These are phyloP conservation scores for Triangularia setosa DNA, from an alignment of 2,329 filamentous ascomycete genomes.

Conservation along the genomic window DNA sequence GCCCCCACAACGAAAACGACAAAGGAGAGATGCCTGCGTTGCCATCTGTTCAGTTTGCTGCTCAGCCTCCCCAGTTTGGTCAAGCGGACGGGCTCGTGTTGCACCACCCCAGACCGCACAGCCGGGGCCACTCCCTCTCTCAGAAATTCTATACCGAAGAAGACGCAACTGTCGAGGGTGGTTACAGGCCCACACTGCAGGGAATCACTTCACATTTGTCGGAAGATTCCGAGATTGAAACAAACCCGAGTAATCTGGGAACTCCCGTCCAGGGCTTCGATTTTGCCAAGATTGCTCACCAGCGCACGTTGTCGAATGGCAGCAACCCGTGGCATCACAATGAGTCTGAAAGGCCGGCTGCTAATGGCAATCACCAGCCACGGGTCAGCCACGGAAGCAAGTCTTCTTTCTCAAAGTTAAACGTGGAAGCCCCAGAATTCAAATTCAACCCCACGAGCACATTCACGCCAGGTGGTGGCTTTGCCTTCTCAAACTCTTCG, in stretches of 20 bases:
- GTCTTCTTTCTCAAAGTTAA: constrained; percentile 72
- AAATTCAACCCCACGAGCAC: constrained; percentile 61
- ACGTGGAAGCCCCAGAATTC: constrained; percentile 86
- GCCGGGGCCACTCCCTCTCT: constrained; percentile 66
- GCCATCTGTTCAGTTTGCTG: constrained; percentile 39
- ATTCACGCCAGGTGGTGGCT: constrained; percentile 49
- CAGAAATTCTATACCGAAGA: constrained; percentile 61
- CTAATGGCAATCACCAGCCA: constrained; percentile 35
- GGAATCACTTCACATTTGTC: constrained; percentile 39
- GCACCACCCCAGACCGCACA: constrained; percentile 72
- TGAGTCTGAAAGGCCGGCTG: constrained; percentile 34
- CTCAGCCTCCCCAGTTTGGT: constrained; percentile 48
- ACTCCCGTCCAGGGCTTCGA: constrained; percentile 55
- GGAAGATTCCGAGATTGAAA: constrained; percentile 64
- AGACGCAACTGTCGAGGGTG: constrained; percentile 42
- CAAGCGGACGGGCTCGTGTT: constrained; percentile 54
- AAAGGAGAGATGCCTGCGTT: constrained; percentile 29
- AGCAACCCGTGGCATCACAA: constrained; percentile 63
- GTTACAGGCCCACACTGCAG: constrained; percentile 40
- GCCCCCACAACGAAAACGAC: constrained; percentile 52
- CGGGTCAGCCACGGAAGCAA: constrained; percentile 62
- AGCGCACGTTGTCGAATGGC: constrained; percentile 51
- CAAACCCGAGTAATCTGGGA: constrained; percentile 68
- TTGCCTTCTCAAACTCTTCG: constrained; percentile 39
- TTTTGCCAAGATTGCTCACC: constrained; percentile 46